Evolutionary conservation across 768 basidiomycete species (phyloP).

Genomic region (Podaxis sp.): DNA sequence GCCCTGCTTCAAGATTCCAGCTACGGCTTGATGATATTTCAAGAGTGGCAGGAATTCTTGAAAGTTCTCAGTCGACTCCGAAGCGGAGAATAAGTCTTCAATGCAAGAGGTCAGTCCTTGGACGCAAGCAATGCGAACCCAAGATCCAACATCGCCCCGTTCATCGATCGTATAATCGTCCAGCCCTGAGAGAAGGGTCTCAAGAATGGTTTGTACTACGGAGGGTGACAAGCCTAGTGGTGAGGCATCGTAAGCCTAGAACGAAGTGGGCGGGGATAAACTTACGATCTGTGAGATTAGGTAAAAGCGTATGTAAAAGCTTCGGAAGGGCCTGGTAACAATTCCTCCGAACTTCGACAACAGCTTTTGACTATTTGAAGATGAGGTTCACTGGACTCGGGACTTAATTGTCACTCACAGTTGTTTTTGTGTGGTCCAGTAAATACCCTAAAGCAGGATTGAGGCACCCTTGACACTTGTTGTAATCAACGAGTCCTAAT

Average conservation of each 20-base stretch:
- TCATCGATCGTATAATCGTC: constrained; percentile 92
- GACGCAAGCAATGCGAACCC: constrained; percentile 83
- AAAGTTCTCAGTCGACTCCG: constrained; percentile 43
- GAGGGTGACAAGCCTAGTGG: constrained; percentile 48
- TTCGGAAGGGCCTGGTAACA: constrained; percentile 47
- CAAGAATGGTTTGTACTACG: constrained; percentile 48
- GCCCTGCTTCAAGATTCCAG: constrained; percentile 82
- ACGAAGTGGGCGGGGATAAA: constrained; percentile 17
- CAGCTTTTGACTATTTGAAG: constrained; percentile 27
- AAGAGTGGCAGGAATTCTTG: constrained; percentile 59
- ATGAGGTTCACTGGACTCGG: constrained; percentile 13
- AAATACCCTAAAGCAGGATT: constrained; percentile 38
- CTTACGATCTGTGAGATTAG: constrained; percentile 47
- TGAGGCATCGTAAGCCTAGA: constrained; percentile 15
- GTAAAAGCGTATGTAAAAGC: constrained; percentile 45
- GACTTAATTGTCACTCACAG: constrained; percentile 38
- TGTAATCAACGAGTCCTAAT: constrained; percentile 70
- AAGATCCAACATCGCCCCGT: constrained; percentile 95
- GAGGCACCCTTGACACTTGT: constrained; percentile 45
- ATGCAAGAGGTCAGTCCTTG: constrained; percentile 58
- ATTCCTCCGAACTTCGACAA: constrained; percentile 40
- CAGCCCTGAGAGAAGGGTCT: constrained; percentile 67
- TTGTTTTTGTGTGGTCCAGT: constrained; percentile 54
- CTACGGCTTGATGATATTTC: constrained; percentile 56
- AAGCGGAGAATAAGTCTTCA: constrained; percentile 48